Evolutionary conservation across 306 rosid genomes (phyloP).

Genomic region (Quercus dentata): DNA sequence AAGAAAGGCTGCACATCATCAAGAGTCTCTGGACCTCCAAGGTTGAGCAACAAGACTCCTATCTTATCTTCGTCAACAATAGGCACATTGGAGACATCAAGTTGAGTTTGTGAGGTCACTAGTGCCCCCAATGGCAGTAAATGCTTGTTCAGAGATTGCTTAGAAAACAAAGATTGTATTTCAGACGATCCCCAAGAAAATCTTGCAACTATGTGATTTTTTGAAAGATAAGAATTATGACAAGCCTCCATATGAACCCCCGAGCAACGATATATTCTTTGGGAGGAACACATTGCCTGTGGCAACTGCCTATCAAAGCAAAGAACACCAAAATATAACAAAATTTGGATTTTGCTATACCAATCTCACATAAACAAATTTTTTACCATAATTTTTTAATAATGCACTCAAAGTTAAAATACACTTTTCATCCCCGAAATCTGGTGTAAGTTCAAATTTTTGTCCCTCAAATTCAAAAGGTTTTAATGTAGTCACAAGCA

Average conservation of each 20-base stretch:
- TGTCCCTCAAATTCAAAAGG: too few relatives aligned
- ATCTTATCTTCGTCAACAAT: conserved; percentile 62
- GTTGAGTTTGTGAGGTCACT: conserved; percentile 48
- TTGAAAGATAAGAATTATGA: conserved; percentile 29
- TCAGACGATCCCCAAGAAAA: conserved; percentile 45
- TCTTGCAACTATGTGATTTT: conserved; percentile 33
- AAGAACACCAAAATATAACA: conserved; percentile 11
- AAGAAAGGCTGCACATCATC: conserved; percentile 96
- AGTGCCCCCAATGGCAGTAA: conserved; percentile 58
- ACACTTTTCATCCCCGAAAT: too few relatives aligned
- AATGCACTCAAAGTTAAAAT: too few relatives aligned
- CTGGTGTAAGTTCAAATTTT: too few relatives aligned
- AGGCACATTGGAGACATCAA: conserved; percentile 40
- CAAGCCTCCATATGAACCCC: conserved; percentile 44
- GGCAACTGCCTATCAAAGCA: conserved; percentile 45
- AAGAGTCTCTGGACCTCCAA: conserved; percentile 96
- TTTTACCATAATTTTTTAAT: too few relatives aligned
- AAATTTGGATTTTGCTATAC: neutral
- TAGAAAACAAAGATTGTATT: conserved; percentile 46
- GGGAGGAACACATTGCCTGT: conserved; percentile 46
- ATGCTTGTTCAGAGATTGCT: conserved; percentile 45
- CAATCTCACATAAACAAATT: neutral
- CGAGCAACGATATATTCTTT: conserved; percentile 43
- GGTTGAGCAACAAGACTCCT: conserved; percentile 88
- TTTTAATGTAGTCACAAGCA: too few relatives aligned